phyloP scores from a whole-genome alignment of 352 stramenopile genomes.

The Plasmopara halstedii region DNA sequence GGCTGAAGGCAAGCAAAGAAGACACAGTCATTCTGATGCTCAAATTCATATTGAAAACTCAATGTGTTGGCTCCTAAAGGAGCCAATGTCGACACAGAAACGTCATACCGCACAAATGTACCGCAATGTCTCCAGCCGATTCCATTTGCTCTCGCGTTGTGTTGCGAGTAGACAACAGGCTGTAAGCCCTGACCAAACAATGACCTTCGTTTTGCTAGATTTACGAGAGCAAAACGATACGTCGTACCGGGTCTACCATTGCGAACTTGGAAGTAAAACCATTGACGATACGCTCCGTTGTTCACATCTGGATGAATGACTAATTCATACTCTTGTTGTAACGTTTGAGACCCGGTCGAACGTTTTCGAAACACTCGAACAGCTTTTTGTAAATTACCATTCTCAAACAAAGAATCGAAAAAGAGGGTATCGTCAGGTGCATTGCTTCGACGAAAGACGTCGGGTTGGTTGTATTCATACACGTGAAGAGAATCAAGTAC shows the following conservation, averaged over 20 bases:
- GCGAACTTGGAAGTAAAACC: constrained; percentile 87
- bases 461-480: constrained; percentile 69
- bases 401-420: constrained; percentile 77
- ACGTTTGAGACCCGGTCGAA: background rate
- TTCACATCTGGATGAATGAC: constrained; percentile 69
- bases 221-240: constrained; percentile 72
- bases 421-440: constrained; percentile 43
- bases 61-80: constrained; percentile 45
- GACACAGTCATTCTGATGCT: constrained; percentile 54
- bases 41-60: constrained; percentile 68
- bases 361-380: constrained; percentile 46
- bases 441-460: constrained; percentile 25
- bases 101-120: constrained; percentile 55
- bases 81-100: constrained; percentile 21
- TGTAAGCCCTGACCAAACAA: constrained; percentile 78
- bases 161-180: constrained; percentile 70
- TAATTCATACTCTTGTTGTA: constrained; percentile 63
- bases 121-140: constrained; percentile 60
- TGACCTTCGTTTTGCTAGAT: constrained; percentile 75
- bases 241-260: constrained; percentile 37
- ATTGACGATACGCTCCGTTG: constrained; percentile 82
- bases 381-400: constrained; percentile 51
- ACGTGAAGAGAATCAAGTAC: constrained; percentile 32
- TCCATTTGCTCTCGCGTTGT: constrained; percentile 28
- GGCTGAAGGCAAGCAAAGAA: constrained; percentile 82